A percentile compares a stretch with the other conserved stretches of the same genome.
Conservation (phyloP, 495 filamentous ascomycete genomes). For the Penicillium daleae region DNA sequence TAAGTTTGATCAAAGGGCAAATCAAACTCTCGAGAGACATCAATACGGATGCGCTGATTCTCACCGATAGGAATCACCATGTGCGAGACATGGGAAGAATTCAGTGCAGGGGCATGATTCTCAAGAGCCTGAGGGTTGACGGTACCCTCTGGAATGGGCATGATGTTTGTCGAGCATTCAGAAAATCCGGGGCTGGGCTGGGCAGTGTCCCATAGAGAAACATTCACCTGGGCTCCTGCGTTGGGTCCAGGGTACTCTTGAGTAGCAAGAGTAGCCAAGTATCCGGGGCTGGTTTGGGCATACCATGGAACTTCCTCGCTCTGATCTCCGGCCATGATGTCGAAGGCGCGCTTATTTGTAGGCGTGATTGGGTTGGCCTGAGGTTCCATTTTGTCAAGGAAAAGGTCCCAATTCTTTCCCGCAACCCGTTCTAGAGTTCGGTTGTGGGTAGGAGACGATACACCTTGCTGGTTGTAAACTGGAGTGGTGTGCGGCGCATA, state of each 20-base stretch:
- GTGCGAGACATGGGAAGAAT: background rate
- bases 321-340: background rate
- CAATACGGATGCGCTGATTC: background rate
- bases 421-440: background rate
- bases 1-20: background rate
- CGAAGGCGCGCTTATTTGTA: background rate
- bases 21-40: background rate
- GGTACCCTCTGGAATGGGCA: background rate
- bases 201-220: background rate
- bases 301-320: background rate
- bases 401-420: too few relatives aligned
- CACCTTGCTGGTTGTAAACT: background rate
- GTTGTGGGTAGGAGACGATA: background rate
- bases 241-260: background rate
- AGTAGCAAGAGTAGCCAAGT: background rate
- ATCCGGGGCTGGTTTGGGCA: background rate
- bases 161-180: background rate
- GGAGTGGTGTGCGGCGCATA: too few relatives aligned
- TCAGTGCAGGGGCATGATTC: too few relatives aligned
- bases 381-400: too few relatives aligned
- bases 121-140: background rate
- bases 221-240: too few relatives aligned
- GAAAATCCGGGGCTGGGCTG: background rate
- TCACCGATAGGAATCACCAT: background rate
- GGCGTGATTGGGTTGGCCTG: background rate